These are phyloP conservation scores for Crucibulum laeve DNA, from an alignment of 768 basidiomycete species.

Conservation along the genomic window DNA sequence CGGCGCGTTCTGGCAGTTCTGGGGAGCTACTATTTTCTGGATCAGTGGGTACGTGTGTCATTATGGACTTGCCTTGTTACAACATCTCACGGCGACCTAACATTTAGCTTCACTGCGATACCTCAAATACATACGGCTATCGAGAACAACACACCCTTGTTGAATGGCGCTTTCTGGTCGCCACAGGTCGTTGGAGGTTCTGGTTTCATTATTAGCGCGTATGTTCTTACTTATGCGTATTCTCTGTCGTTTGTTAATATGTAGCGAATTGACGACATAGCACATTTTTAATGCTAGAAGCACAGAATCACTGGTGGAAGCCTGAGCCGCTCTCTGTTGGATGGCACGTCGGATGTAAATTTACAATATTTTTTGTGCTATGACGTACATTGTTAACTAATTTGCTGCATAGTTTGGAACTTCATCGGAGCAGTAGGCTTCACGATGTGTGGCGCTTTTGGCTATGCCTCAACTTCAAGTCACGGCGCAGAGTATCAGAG, in stretches of 20 bases:
- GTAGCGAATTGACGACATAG: background rate
- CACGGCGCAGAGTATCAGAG: constrained; percentile 44
- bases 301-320: constrained; percentile 46
- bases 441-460: constrained; percentile 53
- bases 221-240: constrained; percentile 6
- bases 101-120: constrained; percentile 29
- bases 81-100: constrained; percentile 2
- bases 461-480: constrained; percentile 30
- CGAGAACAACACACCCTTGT: constrained; percentile 17
- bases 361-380: background rate
- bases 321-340: constrained; percentile 41
- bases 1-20: constrained; percentile 46
- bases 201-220: constrained; percentile 53
- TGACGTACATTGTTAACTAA: background rate
- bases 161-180: constrained; percentile 54
- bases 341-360: constrained; percentile 48
- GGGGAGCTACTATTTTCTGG: constrained; percentile 62
- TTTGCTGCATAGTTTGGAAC: constrained; percentile 45
- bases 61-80: constrained; percentile 4
- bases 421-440: constrained; percentile 56
- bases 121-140: constrained; percentile 29
- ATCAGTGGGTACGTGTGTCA: constrained; percentile 34
- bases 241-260: background rate
- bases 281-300: constrained; percentile 43
- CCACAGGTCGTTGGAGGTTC: constrained; percentile 60